Evolutionary conservation across 2,329 filamentous ascomycete genomes (phyloP).

Genomic region (Lasiodiplodia sp.): DNA sequence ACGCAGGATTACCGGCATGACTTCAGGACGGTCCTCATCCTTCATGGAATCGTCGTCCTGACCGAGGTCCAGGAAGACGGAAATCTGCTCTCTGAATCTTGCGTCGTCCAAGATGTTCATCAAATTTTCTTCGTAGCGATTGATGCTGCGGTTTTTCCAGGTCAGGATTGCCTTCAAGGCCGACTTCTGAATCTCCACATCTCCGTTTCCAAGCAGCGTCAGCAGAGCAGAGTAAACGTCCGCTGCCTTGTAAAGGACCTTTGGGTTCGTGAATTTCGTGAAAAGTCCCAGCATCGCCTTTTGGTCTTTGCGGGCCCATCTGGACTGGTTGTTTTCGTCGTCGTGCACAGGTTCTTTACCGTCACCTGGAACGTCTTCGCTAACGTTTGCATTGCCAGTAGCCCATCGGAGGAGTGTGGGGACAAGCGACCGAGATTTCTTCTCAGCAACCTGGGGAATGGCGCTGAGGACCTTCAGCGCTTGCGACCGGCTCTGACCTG

Average conservation of each 20-base stretch:
- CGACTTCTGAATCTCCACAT: conserved; percentile 85
- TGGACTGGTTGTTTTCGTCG: conserved; percentile 32
- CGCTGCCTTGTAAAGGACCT: conserved; percentile 77
- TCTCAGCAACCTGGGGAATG: conserved; percentile 81
- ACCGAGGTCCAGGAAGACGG: conserved; percentile 81
- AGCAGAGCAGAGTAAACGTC: conserved; percentile 81
- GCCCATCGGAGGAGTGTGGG: conserved; percentile 87
- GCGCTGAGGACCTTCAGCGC: conserved; percentile 79
- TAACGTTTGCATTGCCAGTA: conserved; percentile 34
- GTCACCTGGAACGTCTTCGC: conserved; percentile 30
- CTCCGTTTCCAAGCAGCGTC: conserved; percentile 81
- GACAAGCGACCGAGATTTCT: conserved; percentile 81
- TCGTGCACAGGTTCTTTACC: conserved; percentile 33
- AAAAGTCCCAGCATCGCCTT: conserved; percentile 84
- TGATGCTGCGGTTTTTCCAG: conserved; percentile 83
- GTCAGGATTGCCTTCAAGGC: conserved; percentile 84
- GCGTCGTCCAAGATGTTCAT: conserved; percentile 88
- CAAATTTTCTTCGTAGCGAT: conserved; percentile 83
- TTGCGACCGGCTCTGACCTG: conserved; percentile 71
- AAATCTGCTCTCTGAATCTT: conserved; percentile 92
- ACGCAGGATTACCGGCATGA: conserved; percentile 87
- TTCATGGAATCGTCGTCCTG: conserved; percentile 70
- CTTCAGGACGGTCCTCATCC: conserved; percentile 71
- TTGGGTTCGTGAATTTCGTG: conserved; percentile 84
- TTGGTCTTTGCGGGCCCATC: conserved; percentile 79